Conservation (phyloP, 306 rosid genomes). For the Herpetospermum pedunculosum region DNA sequence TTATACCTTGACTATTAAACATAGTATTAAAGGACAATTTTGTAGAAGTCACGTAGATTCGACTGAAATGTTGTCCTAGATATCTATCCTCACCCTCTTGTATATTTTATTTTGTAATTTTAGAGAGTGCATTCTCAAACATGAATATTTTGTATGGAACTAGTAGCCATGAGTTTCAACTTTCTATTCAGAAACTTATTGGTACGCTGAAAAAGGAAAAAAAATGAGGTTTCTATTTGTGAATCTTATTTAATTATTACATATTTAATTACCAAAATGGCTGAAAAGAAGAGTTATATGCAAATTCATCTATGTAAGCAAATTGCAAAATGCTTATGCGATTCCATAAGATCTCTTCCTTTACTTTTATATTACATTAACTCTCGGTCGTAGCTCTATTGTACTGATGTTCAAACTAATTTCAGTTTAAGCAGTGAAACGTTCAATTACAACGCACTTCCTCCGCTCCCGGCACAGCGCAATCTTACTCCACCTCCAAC, state of each 20-base stretch:
- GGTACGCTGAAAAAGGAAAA: background rate
- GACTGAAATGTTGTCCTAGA: background rate
- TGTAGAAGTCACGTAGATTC: background rate
- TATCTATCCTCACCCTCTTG: background rate
- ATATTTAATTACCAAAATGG: background rate
- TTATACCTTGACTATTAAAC: background rate
- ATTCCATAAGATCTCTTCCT: background rate
- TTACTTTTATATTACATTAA: background rate
- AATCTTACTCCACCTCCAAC: slow-evolving; percentile 95
- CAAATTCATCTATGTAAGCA: background rate
- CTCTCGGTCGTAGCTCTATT: background rate
- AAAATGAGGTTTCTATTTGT: background rate
- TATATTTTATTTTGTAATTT: background rate
- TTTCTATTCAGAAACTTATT: background rate
- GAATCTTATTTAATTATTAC: background rate
- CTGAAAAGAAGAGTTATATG: background rate
- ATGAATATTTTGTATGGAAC: background rate
- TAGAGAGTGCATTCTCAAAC: background rate
- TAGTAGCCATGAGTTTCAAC: background rate
- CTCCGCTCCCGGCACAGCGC: slow-evolving; percentile 95
- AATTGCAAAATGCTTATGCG: background rate
- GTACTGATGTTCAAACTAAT: background rate
- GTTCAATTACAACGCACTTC: slow-evolving; percentile 65
- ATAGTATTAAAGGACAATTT: background rate
- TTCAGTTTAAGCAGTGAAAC: slow-evolving; percentile 44